Conservation (phyloP, 148 eudicot genomes). For the Rhododendron williamsianum region DNA sequence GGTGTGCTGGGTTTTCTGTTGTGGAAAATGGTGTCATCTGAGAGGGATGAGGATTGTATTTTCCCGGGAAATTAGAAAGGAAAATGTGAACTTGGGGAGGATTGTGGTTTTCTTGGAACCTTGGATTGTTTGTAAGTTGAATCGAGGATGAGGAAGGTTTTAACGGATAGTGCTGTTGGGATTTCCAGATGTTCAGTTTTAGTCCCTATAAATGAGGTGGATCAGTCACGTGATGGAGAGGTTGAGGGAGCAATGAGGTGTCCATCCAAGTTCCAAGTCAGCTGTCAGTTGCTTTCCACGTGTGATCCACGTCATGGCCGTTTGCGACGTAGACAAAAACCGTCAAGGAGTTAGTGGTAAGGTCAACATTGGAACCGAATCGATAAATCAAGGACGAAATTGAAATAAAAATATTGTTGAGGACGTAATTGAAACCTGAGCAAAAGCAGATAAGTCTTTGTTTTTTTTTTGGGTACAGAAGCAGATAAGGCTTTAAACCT, state of each 20-base stretch:
- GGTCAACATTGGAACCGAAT: background rate
- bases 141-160: background rate
- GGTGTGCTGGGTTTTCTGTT: background rate
- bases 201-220: background rate
- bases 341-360: too few relatives aligned
- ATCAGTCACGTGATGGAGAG: background rate
- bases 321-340: too few relatives aligned
- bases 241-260: background rate
- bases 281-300: background rate
- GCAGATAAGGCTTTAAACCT: too few relatives aligned
- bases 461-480: too few relatives aligned
- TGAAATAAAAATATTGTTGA: background rate
- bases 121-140: background rate
- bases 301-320: too few relatives aligned
- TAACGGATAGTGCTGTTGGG: background rate
- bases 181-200: background rate
- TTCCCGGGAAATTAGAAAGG: background rate
- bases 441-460: too few relatives aligned
- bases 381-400: background rate
- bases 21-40: conserved; percentile 6
- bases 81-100: background rate
- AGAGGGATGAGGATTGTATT: conserved; percentile 1
- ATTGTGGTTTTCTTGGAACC: background rate
- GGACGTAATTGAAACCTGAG: background rate
- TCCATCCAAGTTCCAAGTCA: background rate